phyloP scores from a whole-genome alignment of 2,329 filamentous ascomycete species.

The Alternaria novae-zelandiae region DNA sequence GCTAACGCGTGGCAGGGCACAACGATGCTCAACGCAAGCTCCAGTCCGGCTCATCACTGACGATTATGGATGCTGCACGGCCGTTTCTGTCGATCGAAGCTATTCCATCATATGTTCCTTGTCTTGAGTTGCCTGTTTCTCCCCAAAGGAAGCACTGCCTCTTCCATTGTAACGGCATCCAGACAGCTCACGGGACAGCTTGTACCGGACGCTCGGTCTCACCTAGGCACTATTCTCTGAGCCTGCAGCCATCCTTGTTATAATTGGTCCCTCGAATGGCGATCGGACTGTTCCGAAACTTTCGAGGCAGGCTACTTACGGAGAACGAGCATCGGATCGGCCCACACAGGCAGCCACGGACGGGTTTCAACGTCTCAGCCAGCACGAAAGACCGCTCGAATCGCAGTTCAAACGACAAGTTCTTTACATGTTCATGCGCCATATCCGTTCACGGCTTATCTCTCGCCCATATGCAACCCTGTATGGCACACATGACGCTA shows the following conservation, averaged over 20 bases:
- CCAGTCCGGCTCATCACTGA: not conserved
- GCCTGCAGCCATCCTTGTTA: not conserved
- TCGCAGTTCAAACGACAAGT: not conserved
- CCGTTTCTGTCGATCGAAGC: not conserved
- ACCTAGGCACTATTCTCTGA: slow-evolving; percentile 1
- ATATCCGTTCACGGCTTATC: not conserved
- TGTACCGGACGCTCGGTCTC: not conserved
- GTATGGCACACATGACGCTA: not conserved
- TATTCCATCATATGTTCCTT: not conserved
- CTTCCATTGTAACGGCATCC: not conserved
- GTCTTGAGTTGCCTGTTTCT: not conserved
- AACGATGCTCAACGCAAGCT: slow-evolving; percentile 1
- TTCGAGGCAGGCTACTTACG: not conserved
- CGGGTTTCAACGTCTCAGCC: not conserved
- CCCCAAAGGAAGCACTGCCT: not conserved
- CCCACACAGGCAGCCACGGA: not conserved
- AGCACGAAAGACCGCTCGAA: not conserved
- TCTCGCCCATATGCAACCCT: not conserved
- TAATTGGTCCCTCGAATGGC: slow-evolving; percentile 1
- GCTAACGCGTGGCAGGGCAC: slow-evolving; percentile 22
- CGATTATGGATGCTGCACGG: not conserved
- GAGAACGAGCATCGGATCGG: not conserved
- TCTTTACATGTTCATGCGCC: not conserved
- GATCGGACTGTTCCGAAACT: slow-evolving; percentile 8
- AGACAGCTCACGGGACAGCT: not conserved